phyloP scores from a whole-genome alignment of 2,329 filamentous ascomycete species.

The Cordyceps farinosa region DNA sequence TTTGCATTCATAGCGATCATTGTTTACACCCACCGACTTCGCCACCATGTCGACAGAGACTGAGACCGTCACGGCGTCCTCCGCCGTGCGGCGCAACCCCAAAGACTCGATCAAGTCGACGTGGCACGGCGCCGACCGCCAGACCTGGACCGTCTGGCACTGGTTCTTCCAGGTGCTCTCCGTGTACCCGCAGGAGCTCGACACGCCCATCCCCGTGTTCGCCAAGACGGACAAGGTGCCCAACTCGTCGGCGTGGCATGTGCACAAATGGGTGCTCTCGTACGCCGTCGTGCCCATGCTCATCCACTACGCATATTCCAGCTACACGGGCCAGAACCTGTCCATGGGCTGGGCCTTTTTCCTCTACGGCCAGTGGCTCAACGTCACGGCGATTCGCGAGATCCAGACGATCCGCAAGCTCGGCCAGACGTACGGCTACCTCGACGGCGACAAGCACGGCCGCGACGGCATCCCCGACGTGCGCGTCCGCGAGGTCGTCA shows the following conservation, averaged over 20 bases:
- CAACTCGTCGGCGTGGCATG: constrained; percentile 33
- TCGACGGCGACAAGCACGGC: constrained; percentile 42
- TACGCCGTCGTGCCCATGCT: constrained; percentile 36
- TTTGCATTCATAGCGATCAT: not conserved
- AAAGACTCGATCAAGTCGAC: constrained; percentile 41
- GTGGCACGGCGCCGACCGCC: constrained; percentile 30
- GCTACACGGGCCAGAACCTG: constrained; percentile 30
- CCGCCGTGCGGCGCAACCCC: constrained; percentile 13
- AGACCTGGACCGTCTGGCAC: constrained; percentile 31
- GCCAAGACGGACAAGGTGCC: constrained; percentile 41
- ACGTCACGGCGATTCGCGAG: constrained; percentile 38
- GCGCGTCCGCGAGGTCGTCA: constrained; percentile 32
- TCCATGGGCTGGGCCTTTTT: constrained; percentile 27
- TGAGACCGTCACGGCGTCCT: constrained; percentile 4
- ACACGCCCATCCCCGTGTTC: constrained; percentile 35
- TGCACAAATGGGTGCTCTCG: constrained; percentile 38
- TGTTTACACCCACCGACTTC: not conserved
- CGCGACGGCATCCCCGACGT: constrained; percentile 41
- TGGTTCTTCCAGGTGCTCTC: constrained; percentile 31
- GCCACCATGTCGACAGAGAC: constrained; percentile 15
- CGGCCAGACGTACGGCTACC: constrained; percentile 37
- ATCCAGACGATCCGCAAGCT: constrained; percentile 36
- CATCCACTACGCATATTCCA: constrained; percentile 35
- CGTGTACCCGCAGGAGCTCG: constrained; percentile 27
- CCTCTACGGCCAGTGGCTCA: constrained; percentile 39